Conservation (phyloP, 2,329 filamentous ascomycete species). For the Sarocladium kiliense region DNA sequence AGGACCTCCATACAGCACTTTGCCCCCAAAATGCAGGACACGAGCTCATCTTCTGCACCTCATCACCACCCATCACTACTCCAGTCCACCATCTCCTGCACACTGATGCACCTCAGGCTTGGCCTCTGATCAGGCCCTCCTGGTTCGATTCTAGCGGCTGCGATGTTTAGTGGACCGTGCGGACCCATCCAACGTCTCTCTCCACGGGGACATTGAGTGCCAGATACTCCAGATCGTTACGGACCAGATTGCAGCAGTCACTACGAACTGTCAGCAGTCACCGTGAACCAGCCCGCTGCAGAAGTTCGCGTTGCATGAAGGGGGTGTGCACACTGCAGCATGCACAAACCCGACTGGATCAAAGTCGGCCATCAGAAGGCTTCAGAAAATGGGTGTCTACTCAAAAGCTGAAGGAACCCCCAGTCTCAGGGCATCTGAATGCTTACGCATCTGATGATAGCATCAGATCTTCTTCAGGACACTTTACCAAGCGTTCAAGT, state of each 20-base stretch:
- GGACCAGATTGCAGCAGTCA: conserved; percentile 2
- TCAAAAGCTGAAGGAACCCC: no score
- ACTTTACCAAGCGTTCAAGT: background rate
- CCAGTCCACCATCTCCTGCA: background rate
- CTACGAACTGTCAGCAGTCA: background rate
- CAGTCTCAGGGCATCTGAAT: no score
- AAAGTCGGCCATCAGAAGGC: no score
- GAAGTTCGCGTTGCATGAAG: background rate
- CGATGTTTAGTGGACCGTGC: conserved; percentile 3
- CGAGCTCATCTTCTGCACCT: conserved; percentile 1
- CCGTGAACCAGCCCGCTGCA: background rate
- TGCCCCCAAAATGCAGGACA: background rate
- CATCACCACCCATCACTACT: background rate
- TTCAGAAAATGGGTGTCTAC: no score
- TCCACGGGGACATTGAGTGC: background rate
- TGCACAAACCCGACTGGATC: background rate
- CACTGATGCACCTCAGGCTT: conserved; percentile 1
- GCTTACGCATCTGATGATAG: background rate
- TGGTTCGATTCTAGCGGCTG: background rate
- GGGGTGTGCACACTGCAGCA: background rate
- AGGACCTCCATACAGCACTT: background rate
- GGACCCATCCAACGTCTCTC: background rate
- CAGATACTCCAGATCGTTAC: background rate
- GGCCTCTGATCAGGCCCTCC: conserved; percentile 6
- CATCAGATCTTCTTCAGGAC: background rate